Evolutionary conservation across 2,329 filamentous ascomycete species (phyloP).

Genomic region (Calonectria hongkongensis): DNA sequence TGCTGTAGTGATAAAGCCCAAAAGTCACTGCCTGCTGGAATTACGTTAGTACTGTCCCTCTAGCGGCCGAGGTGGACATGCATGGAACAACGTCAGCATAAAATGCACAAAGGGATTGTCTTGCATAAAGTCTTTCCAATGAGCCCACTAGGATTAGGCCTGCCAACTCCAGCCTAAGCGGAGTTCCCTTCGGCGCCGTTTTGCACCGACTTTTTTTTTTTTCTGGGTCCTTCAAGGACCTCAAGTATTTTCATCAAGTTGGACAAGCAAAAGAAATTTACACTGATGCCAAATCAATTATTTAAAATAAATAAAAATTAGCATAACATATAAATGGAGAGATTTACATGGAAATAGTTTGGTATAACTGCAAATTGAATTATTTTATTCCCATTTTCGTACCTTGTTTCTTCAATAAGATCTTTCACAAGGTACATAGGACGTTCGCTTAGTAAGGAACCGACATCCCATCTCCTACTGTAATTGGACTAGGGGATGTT

Average conservation of each 20-base stretch:
- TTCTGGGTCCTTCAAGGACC: slow-evolving; percentile 47
- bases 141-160: slow-evolving; percentile 7
- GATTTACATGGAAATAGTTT: background rate
- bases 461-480: background rate
- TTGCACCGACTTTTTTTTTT: slow-evolving; percentile 43
- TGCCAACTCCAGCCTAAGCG: background rate
- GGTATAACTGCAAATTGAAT: background rate
- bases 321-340: no score
- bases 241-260: background rate
- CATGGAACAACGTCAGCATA: slow-evolving; percentile 40
- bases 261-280: background rate
- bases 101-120: slow-evolving; percentile 41
- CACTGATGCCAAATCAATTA: background rate
- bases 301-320: background rate
- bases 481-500: background rate
- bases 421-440: background rate
- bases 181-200: slow-evolving; percentile 41
- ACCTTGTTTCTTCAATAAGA: background rate
- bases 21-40: slow-evolving; percentile 44
- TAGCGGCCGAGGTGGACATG: slow-evolving; percentile 19
- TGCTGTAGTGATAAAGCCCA: slow-evolving; percentile 36
- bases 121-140: slow-evolving; percentile 44
- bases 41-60: slow-evolving; percentile 34
- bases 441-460: background rate
- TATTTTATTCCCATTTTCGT: background rate